These are phyloP conservation scores for Naganishia onofrii DNA, from an alignment of 768 basidiomycete genomes.

Conservation along the genomic window DNA sequence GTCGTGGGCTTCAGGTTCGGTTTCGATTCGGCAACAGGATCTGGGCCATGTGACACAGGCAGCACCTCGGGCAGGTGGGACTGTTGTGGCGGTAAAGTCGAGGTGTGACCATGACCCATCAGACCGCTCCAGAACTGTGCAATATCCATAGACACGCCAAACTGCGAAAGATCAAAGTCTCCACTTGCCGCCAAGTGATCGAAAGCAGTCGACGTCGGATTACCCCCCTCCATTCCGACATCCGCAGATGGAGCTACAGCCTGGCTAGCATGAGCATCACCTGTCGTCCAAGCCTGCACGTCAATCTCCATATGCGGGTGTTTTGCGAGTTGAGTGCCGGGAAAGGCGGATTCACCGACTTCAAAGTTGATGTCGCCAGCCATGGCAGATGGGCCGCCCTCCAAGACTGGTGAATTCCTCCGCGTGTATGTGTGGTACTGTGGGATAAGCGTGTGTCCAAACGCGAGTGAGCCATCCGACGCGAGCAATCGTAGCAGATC, in stretches of 20 bases:
- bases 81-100: background rate
- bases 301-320: constrained; percentile 23
- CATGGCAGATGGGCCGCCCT: background rate
- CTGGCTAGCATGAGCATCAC: background rate
- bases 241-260: background rate
- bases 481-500: constrained; percentile 25
- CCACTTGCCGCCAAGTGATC: background rate
- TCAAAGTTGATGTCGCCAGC: background rate
- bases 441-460: constrained; percentile 23
- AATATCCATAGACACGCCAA: constrained; percentile 17
- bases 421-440: constrained; percentile 19
- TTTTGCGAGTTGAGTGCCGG: constrained; percentile 1
- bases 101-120: background rate
- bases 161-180: constrained; percentile 8
- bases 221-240: background rate
- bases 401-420: constrained; percentile 8
- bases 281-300: constrained; percentile 5
- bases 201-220: background rate
- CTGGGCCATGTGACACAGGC: background rate
- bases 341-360: constrained; percentile 18
- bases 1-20: background rate
- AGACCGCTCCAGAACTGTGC: constrained; percentile 22
- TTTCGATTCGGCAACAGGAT: background rate
- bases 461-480: constrained; percentile 24
- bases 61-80: background rate